Conservation (phyloP, 495 filamentous ascomycete species). For the Penicillium lividum region DNA sequence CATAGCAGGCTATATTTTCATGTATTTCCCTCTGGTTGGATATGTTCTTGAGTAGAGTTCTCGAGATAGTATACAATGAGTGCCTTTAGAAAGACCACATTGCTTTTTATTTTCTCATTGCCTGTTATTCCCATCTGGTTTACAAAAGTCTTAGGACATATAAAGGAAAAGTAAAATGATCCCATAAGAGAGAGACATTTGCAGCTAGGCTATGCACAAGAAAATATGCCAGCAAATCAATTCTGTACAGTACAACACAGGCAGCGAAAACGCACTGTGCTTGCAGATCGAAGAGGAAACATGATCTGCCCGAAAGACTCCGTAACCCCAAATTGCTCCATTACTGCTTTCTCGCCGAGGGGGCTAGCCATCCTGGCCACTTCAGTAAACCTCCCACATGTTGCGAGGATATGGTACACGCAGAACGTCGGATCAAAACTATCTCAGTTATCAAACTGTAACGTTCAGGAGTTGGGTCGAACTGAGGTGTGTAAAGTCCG, state of each 20-base stretch:
- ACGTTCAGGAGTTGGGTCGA: neutral
- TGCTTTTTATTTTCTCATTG: neutral
- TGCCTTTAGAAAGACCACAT: slow-evolving; percentile 1
- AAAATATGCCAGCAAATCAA: slow-evolving; percentile 14
- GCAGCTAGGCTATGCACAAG: slow-evolving; percentile 13
- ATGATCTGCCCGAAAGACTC: slow-evolving; percentile 28
- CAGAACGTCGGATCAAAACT: slow-evolving; percentile 1
- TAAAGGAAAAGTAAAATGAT: neutral
- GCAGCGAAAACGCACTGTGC: slow-evolving; percentile 20
- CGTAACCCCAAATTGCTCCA: slow-evolving; percentile 30
- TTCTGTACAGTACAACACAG: slow-evolving; percentile 25
- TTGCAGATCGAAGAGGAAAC: slow-evolving; percentile 16
- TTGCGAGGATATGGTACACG: slow-evolving; percentile 24
- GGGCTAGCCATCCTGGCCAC: slow-evolving; percentile 4
- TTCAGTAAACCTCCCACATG: slow-evolving; percentile 3
- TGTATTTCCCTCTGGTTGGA: slow-evolving; percentile 15
- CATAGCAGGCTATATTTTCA: slow-evolving; percentile 14
- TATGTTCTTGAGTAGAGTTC: slow-evolving; percentile 13
- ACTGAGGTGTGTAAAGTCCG: neutral
- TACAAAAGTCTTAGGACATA: too few species aligned
- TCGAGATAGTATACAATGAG: slow-evolving; percentile 21
- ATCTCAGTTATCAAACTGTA: neutral
- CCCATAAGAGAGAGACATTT: slow-evolving; percentile 21
- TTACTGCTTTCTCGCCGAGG: slow-evolving; percentile 15
- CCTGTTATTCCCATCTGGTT: too few species aligned